phyloP scores from a whole-genome alignment of 2,329 filamentous ascomycete genomes.

The Xylariaceae sp. region DNA sequence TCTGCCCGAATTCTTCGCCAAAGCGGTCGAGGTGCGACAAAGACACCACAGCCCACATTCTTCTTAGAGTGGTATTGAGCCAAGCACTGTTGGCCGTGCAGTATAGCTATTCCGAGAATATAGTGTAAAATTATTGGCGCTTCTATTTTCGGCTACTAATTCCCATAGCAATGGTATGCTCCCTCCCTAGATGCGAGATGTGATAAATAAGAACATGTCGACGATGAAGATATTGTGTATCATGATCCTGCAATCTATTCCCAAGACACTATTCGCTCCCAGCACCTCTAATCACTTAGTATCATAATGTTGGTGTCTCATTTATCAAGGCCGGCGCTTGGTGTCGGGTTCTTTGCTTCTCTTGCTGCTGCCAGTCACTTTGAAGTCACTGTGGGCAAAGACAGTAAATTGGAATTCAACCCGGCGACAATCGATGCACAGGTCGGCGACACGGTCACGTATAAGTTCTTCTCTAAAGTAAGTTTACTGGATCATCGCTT shows the following conservation, averaged over 20 bases:
- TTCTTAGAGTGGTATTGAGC: conserved; percentile 1
- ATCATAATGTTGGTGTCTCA: conserved; percentile 22
- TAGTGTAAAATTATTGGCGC: no score
- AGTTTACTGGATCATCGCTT: neutral
- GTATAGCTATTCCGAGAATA: conserved; percentile 1
- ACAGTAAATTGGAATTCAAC: conserved; percentile 36
- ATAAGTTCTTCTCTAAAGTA: conserved; percentile 40
- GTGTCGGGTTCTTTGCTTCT: conserved; percentile 24
- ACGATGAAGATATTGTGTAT: no score
- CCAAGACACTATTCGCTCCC: no score
- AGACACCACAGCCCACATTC: neutral
- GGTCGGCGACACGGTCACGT: conserved; percentile 40
- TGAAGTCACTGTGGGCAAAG: conserved; percentile 39
- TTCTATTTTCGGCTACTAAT: no score
- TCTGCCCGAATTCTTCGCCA: conserved; percentile 4
- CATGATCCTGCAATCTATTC: no score
- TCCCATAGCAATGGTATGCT: no score
- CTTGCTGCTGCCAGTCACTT: conserved; percentile 30
- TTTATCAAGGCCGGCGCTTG: conserved; percentile 23
- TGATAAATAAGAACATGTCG: no score
- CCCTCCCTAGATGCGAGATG: no score
- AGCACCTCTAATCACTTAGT: neutral
- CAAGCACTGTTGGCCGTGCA: neutral
- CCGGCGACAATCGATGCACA: conserved; percentile 35
- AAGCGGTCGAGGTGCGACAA: neutral